Evolutionary conservation across 345 rosid genomes (phyloP).

Genomic region (Odontarrhena argentea): DNA sequence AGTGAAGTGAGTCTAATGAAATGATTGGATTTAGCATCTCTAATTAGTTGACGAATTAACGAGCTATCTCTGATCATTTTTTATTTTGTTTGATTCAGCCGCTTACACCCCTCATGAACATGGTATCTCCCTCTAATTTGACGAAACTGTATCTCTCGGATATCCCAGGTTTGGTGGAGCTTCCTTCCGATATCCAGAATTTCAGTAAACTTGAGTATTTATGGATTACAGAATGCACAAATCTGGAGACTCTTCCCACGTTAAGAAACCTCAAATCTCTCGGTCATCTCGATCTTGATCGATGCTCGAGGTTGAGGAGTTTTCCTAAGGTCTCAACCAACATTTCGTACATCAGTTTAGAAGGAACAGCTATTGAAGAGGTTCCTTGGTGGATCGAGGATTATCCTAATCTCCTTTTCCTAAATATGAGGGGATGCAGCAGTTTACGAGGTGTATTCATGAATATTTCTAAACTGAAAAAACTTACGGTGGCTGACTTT

Average conservation of each 20-base stretch:
- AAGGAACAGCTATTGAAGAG: background rate
- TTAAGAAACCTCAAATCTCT: background rate
- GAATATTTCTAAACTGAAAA: background rate
- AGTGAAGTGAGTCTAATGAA: too few relatives aligned
- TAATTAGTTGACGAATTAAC: too few relatives aligned
- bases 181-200: constrained; percentile 7
- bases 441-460: background rate
- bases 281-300: background rate
- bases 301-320: constrained; percentile 17
- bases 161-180: constrained; percentile 11
- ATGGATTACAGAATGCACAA: constrained; percentile 1
- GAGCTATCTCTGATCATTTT: too few relatives aligned
- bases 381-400: background rate
- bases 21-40: too few relatives aligned
- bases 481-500: background rate
- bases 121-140: background rate
- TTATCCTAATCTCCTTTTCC: accelerated
- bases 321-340: constrained; percentile 31
- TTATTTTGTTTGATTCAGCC: background rate
- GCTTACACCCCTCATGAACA: constrained; percentile 10
- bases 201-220: constrained; percentile 3
- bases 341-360: background rate
- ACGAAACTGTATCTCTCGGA: too few relatives aligned
- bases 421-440: background rate
- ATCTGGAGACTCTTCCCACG: background rate